A percentile compares a stretch with the other conserved stretches of the same genome.
Conservation (phyloP, 306 rosid species). For the Canavalia ensiformis region DNA sequence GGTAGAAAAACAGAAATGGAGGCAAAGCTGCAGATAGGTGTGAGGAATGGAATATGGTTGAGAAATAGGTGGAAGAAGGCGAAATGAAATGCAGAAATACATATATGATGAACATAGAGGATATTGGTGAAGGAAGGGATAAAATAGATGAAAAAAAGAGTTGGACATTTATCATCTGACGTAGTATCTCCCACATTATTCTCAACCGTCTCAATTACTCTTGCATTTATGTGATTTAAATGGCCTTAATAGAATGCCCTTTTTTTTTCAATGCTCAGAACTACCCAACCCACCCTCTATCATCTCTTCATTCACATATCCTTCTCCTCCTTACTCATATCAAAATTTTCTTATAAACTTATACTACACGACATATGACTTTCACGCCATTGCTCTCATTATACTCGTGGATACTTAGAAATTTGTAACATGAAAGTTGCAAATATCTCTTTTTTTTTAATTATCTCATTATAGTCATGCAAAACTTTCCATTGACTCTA, state of each 20-base stretch:
- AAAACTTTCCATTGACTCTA: constrained; percentile 27
- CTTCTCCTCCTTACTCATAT: constrained; percentile 36
- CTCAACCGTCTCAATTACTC: constrained; percentile 94
- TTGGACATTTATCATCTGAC: constrained; percentile 78
- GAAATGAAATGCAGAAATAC: constrained; percentile 9
- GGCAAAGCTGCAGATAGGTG: constrained; percentile 39
- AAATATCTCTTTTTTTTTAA: background rate
- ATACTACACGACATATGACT: constrained; percentile 50
- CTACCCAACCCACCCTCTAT: constrained; percentile 73
- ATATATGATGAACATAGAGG: background rate
- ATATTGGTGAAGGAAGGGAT: background rate
- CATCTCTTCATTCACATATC: constrained; percentile 58
- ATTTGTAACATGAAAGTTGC: constrained; percentile 32
- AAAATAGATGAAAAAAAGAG: constrained; percentile 35
- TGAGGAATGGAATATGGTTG: constrained; percentile 43
- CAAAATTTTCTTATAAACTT: constrained; percentile 38
- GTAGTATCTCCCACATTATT: constrained; percentile 71
- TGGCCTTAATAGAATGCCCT: constrained; percentile 72
- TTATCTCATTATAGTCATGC: background rate
- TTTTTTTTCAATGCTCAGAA: constrained; percentile 74
- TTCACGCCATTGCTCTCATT: constrained; percentile 52
- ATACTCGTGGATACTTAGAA: constrained; percentile 41
- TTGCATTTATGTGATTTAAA: constrained; percentile 87
- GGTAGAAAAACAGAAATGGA: constrained; percentile 2
- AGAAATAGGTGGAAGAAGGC: constrained; percentile 33